phyloP scores from a whole-genome alignment of 208 protist species.

The Trichomonas gallinae region DNA sequence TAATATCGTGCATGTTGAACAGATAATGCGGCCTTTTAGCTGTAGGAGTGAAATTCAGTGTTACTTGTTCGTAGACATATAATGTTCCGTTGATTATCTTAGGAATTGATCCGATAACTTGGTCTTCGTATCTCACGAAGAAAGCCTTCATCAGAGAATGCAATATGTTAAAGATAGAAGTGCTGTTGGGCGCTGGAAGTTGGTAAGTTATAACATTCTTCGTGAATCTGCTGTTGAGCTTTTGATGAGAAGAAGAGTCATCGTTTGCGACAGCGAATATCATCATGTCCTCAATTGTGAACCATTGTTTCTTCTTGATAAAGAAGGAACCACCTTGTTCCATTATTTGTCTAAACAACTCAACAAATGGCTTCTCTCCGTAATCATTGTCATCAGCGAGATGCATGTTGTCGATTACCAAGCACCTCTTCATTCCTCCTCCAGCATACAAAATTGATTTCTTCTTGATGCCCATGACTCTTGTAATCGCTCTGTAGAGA shows the following conservation, averaged over 20 bases:
- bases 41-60: neutral
- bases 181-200: neutral
- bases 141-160: neutral
- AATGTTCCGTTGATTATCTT: neutral
- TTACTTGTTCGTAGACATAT: neutral
- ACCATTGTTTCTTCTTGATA: neutral
- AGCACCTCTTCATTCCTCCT: neutral
- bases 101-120: neutral
- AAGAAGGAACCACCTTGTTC: neutral
- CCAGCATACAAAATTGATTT: neutral
- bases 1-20: conserved; percentile 90
- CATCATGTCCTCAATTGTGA: neutral
- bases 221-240: neutral
- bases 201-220: neutral
- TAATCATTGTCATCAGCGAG: conserved; percentile 44
- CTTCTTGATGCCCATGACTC: neutral
- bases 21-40: conserved; percentile 63
- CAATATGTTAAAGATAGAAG: neutral
- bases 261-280: neutral
- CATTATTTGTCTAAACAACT: neutral
- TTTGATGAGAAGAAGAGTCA: neutral
- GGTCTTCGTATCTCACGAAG: neutral
- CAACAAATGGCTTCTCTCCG: conserved; percentile 60
- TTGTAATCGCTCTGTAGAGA: neutral
- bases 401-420: neutral